A percentile compares a stretch with the other conserved stretches of the same genome.
Evolutionary conservation across 2,329 filamentous ascomycete genomes (phyloP).

Genomic region (Trichoderma sp.): DNA sequence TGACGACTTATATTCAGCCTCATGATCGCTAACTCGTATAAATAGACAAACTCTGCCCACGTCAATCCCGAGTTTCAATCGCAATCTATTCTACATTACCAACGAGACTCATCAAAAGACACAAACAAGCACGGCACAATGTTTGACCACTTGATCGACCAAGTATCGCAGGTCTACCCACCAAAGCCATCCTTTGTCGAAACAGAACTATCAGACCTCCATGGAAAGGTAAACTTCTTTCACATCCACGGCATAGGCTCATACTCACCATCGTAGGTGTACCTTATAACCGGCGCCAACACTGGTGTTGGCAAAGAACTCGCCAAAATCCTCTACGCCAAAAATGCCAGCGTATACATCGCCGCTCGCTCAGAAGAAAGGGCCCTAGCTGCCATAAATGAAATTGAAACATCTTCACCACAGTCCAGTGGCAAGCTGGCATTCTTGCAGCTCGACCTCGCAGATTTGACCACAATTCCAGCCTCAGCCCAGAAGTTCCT

Average conservation of each 20-base stretch:
- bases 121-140: background rate
- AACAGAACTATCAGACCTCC: background rate
- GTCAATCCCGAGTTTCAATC: background rate
- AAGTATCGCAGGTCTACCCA: background rate
- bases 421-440: background rate
- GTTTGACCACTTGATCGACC: background rate
- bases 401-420: background rate
- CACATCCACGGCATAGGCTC: background rate
- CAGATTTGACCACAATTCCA: background rate
- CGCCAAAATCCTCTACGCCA: slow-evolving; percentile 50
- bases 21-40: background rate
- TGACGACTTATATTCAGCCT: background rate
- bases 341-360: slow-evolving; percentile 54
- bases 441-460: background rate
- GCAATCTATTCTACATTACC: background rate
- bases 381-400: background rate
- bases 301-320: slow-evolving; percentile 50
- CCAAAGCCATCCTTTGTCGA: background rate
- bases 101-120: background rate
- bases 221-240: background rate
- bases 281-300: slow-evolving; percentile 40
- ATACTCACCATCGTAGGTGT: background rate
- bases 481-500: background rate
- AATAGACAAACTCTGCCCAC: background rate
- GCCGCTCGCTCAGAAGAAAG: slow-evolving; percentile 43